Evolutionary conservation across 208 protist genomes (phyloP), one percentile per base, ranked within the genome.

Genomic region (Leishmania gerbilli): DNA sequence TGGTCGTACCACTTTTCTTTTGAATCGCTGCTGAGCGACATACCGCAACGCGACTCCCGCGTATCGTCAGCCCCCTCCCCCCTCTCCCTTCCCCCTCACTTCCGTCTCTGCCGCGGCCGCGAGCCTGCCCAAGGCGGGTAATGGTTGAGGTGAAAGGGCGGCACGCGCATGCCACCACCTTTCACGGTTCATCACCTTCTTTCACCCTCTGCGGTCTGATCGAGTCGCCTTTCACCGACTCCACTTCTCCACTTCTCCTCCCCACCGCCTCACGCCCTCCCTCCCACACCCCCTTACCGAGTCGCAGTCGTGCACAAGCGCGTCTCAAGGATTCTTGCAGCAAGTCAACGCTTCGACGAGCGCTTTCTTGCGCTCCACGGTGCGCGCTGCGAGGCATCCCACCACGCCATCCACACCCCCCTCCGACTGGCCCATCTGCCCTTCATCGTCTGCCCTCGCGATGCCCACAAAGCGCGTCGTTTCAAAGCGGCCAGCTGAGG

Each of bases 391-490:
- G 31, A 40, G 62, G 31, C 15, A 40, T 40, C 62, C 9, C 42
- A 45, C 42, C 42, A 45, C 42, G 42, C 42, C 42, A 45, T 45
- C 4, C 1, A 5, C 58, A 4, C 58, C 8, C 58, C 4, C 62
- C 31, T 21, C 62, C n/a, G 9, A 31, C 62, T 40, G 3, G n/a
- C 62, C 27, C 9, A 67, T 40, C 24, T 49, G 1, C 4, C n/a
- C 37, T 15, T 34, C 31, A 17, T 60, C 71, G 60, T 27, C 11
- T 27, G 31, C 62, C 4, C 47, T 31, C 42, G 37, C 31, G 7
- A 86, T 86, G 82, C 78, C 78, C 5, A 62, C 78, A 15, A 82
- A 86, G 78, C 77, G 74, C 34, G 34, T 79, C 21, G 77, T 37
- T 17, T 6, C 19, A 31, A 86, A 86, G 78, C 78, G 74, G 49